Evolutionary conservation across 345 rosid genomes (phyloP).

Genomic region (Aurinia saxatilis): DNA sequence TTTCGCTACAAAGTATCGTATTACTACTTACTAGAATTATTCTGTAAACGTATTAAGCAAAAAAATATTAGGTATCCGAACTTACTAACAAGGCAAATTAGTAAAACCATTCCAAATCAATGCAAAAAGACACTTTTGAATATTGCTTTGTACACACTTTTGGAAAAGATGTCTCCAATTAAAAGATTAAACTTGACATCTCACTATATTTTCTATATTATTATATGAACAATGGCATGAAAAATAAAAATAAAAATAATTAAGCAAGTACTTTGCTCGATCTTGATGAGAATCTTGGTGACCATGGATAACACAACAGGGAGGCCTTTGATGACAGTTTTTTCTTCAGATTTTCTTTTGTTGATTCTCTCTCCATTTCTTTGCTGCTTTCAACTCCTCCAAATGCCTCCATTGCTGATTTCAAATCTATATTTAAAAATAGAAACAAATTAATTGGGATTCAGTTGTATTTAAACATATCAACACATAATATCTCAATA

Average conservation of each 20-base stretch:
- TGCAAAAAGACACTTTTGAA: conserved; percentile 13
- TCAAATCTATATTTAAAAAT: background rate
- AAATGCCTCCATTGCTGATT: conserved; percentile 20
- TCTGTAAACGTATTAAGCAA: too few species aligned
- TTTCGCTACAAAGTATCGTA: too few species aligned
- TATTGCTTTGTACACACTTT: conserved; percentile 20
- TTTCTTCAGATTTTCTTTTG: conserved; percentile 20
- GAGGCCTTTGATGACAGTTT: conserved; percentile 24
- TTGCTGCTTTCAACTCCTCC: conserved; percentile 20
- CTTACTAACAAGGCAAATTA: background rate
- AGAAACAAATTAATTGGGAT: background rate
- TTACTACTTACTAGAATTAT: too few species aligned
- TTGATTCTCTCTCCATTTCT: conserved; percentile 17
- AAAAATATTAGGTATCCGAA: too few species aligned
- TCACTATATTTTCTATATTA: conserved; percentile 9
- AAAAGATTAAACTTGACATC: conserved; percentile 1
- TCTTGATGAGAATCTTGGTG: conserved; percentile 28
- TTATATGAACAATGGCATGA: conserved; percentile 13
- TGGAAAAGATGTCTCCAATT: background rate
- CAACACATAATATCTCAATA: too few species aligned
- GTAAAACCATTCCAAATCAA: conserved; percentile 2
- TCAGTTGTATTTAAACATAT: background rate
- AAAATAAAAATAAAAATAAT: background rate
- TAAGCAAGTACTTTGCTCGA: conserved; percentile 21
- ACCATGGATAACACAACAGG: conserved; percentile 21